phyloP scores from a whole-genome alignment of 169 alveolate genomes.

The Blepharisma undulans region DNA sequence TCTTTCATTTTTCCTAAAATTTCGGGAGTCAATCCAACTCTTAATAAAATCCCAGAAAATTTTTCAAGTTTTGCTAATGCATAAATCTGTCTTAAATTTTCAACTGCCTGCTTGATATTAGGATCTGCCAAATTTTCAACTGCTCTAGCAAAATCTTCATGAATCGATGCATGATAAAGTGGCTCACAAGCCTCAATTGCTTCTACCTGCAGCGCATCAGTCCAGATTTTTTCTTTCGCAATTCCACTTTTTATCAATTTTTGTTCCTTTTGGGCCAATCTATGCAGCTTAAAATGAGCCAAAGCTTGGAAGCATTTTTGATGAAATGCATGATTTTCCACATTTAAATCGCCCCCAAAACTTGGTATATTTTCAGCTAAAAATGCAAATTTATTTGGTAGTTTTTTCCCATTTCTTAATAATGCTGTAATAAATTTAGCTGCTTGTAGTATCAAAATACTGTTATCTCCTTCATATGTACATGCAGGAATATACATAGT shows the following conservation, averaged over 20 bases:
- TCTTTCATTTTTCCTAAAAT: neutral
- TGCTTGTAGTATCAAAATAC: conserved; percentile 49
- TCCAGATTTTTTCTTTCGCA: neutral
- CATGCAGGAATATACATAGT: conserved; percentile 23
- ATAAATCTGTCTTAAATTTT: neutral
- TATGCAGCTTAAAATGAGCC: neutral
- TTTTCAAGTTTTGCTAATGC: neutral
- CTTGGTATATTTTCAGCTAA: neutral
- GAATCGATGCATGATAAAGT: neutral
- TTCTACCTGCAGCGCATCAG: conserved; percentile 3
- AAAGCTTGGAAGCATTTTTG: conserved; percentile 14
- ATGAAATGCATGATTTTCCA: neutral
- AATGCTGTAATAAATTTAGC: neutral
- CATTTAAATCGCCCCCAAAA: neutral
- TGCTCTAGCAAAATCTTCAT: neutral
- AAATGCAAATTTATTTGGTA: neutral
- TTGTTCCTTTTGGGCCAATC: neutral
- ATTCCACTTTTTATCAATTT: neutral
- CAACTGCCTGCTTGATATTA: neutral
- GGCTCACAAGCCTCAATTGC: conserved; percentile 37
- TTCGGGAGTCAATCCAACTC: neutral
- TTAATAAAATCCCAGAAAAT: neutral
- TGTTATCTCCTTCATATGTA: conserved; percentile 69
- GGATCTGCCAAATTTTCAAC: neutral
- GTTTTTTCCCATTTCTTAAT: neutral